phyloP scores from a whole-genome alignment of 345 rosid species.

The Gossypium sturtianum region DNA sequence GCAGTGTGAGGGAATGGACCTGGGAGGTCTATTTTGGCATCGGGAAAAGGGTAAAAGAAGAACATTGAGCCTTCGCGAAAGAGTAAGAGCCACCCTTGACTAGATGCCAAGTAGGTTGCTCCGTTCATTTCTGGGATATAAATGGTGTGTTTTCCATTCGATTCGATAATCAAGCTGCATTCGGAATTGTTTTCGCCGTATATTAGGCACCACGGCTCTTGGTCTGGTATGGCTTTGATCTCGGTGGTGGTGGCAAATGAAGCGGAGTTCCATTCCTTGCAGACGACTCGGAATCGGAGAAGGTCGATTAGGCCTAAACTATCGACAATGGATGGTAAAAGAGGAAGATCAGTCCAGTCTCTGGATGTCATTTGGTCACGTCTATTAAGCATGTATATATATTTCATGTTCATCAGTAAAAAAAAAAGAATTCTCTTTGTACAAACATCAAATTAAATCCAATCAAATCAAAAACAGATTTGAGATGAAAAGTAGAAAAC shows the following conservation, averaged over 20 bases:
- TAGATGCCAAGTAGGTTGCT: constrained; percentile 26
- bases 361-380: background rate
- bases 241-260: constrained; percentile 12
- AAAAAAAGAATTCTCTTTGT: background rate
- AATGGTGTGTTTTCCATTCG: background rate
- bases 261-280: constrained; percentile 16
- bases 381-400: background rate
- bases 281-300: constrained; percentile 11
- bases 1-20: background rate
- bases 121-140: constrained; percentile 15
- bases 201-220: constrained; percentile 15
- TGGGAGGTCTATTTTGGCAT: constrained; percentile 21
- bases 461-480: too few relatives aligned
- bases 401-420: background rate
- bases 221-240: constrained; percentile 3
- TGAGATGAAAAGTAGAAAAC: too few relatives aligned
- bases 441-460: too few relatives aligned
- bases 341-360: constrained; percentile 22
- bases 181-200: constrained; percentile 4
- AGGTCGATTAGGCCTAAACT: constrained; percentile 20
- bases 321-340: constrained; percentile 9
- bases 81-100: constrained; percentile 22
- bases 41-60: constrained; percentile 29
- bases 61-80: constrained; percentile 4
- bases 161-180: constrained; percentile 1